These are phyloP conservation scores for Ophiostoma australiae DNA, from an alignment of 2,329 filamentous ascomycete genomes.

Conservation along the genomic window DNA sequence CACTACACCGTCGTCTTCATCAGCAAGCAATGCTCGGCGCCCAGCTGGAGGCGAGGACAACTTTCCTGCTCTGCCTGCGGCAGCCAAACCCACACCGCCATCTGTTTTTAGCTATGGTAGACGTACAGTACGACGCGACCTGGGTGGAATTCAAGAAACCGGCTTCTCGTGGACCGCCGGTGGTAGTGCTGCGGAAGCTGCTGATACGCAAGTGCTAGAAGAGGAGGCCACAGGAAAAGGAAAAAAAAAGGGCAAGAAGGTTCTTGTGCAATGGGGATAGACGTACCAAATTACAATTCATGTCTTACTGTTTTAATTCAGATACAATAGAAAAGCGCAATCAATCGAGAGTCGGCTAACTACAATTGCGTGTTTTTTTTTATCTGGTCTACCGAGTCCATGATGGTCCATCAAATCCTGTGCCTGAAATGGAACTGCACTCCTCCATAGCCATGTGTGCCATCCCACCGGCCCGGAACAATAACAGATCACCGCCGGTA, in stretches of 20 bases:
- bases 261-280: constrained; percentile 57
- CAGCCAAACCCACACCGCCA: constrained; percentile 61
- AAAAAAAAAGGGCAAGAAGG: constrained; percentile 58
- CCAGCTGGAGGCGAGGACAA: constrained; percentile 49
- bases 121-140: constrained; percentile 52
- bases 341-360: background rate
- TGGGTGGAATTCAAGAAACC: constrained; percentile 42
- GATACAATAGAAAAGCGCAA: background rate
- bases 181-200: constrained; percentile 22
- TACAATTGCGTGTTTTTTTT: background rate
- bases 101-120: constrained; percentile 59
- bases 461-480: background rate
- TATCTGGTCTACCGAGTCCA: background rate
- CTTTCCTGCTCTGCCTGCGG: constrained; percentile 78
- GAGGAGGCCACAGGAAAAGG: constrained; percentile 37
- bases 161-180: constrained; percentile 51
- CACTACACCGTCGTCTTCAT: constrained; percentile 1
- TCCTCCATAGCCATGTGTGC: background rate
- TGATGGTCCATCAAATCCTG: background rate
- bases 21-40: constrained; percentile 16
- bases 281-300: background rate
- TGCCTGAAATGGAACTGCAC: background rate
- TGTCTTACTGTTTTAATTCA: too few relatives aligned
- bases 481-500: constrained; percentile 39
- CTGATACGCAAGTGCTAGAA: constrained; percentile 31